phyloP scores from a whole-genome alignment of 768 basidiomycete species.

The Amanita muscaria region DNA sequence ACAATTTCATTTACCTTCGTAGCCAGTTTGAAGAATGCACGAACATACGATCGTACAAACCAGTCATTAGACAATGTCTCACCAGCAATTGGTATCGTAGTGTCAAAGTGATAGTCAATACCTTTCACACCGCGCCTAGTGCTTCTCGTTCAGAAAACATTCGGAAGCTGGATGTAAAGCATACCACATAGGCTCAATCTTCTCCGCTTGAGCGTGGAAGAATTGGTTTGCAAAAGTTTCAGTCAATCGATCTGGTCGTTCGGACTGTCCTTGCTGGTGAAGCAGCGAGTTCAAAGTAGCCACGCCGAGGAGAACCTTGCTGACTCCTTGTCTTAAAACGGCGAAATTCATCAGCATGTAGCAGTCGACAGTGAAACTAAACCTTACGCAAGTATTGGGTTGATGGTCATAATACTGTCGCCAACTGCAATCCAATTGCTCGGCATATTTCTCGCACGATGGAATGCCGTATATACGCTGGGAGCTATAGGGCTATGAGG shows the following conservation, averaged over 20 bases:
- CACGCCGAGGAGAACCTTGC: neutral
- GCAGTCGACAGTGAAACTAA: neutral
- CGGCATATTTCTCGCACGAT: conserved; percentile 14
- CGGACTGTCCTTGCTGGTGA: neutral
- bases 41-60: neutral
- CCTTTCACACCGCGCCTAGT: neutral
- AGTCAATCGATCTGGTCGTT: neutral
- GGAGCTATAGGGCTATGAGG: conserved; percentile 11
- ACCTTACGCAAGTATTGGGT: neutral
- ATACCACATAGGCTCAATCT: neutral
- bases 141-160: no score
- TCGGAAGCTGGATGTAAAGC: no score
- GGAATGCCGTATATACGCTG: conserved; percentile 19
- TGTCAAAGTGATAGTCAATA: neutral
- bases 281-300: neutral
- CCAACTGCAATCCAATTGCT: neutral
- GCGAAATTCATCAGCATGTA: neutral
- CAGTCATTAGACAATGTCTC: neutral
- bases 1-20: neutral
- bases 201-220: no score
- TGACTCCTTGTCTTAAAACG: neutral
- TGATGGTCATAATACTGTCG: neutral
- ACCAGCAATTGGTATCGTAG: neutral
- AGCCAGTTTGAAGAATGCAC: neutral
- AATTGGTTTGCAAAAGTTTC: no score